Base-by-base conservation (phyloP, 2,329 filamentous ascomycete genomes). In the Nemania serpens region DNA sequence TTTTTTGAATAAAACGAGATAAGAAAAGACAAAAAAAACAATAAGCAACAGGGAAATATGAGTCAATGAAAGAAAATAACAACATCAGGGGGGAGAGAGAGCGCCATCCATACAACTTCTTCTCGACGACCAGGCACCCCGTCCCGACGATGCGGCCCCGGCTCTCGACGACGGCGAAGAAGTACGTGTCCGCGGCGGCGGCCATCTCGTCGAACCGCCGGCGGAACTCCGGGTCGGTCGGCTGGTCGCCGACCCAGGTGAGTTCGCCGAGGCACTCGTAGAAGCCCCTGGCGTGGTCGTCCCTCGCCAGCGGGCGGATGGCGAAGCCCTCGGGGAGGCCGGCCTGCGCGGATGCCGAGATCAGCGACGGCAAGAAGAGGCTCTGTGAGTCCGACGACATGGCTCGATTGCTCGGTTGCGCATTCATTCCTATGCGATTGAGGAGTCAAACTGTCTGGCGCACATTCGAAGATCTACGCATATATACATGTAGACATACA, bases 191-290 rank as follows among this genome's bases (percentile, higher is more conserved):
- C 49, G 68, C 71, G 7, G 76, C 74, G 13, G 65, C 62, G 1
- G 62, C 64, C 74, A 79, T 77, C 64, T 89, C 87, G 64, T 89
- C 87, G 81, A 89, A 94, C 63, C 85, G 81, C 59, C 83, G 79
- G 0, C 45, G 56, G 54, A 73, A 74, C 5, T 73, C 71, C 10
- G 65, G 49, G 70, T 89, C 82, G 7, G 81, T 82, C 58, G 91
- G 83, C 25, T 7, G 25, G 45, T 93, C 87, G 49, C 90, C 91
- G 39, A 93, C 90, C 54, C 87, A 90, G 1, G 91, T 94, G 58
- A 95, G 80, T 15, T 92, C 90, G 29, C 86, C 81, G 61, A 95
- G 80, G 17, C 91, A 90, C 68, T 91, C 88, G 51, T 94, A 82
- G 75, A 93, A 93, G 59, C 89, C 90, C 47, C 81, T 82, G 46